phyloP scores from a whole-genome alignment of 257 asterid species.

The Capsicum rhomboideum region DNA sequence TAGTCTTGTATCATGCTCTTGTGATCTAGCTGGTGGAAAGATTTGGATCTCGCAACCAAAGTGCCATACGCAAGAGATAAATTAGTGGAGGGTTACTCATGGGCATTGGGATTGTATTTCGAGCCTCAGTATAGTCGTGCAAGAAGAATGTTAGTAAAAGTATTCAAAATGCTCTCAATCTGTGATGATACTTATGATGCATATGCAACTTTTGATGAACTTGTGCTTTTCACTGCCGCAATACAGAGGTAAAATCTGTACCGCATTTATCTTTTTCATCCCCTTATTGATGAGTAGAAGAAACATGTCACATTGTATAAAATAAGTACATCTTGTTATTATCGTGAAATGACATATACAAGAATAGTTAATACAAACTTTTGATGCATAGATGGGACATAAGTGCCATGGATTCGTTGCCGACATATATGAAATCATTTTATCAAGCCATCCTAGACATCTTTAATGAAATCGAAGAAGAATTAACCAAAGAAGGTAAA shows the following conservation, averaged over 20 bases:
- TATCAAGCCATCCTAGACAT: slow-evolving; percentile 16
- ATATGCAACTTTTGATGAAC: background rate
- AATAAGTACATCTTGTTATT: background rate
- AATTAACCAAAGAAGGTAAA: slow-evolving; percentile 9
- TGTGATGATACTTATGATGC: background rate
- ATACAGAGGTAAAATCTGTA: slow-evolving; percentile 14
- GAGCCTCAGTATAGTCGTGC: slow-evolving; percentile 19
- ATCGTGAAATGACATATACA: background rate
- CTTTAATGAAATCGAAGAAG: slow-evolving; percentile 21
- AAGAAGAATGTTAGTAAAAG: slow-evolving; percentile 9
- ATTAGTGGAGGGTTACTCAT: slow-evolving; percentile 25
- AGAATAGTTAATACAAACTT: background rate
- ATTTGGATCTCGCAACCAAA: slow-evolving; percentile 7
- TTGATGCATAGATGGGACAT: slow-evolving; percentile 22
- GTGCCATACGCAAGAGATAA: slow-evolving; percentile 28
- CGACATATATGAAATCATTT: slow-evolving; percentile 23
- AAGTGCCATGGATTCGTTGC: slow-evolving; percentile 19
- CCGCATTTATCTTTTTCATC: background rate
- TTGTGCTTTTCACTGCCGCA: slow-evolving; percentile 14
- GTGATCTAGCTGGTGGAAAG: slow-evolving; percentile 31
- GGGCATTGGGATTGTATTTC: slow-evolving; percentile 15
- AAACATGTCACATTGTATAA: background rate
- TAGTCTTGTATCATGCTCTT: background rate
- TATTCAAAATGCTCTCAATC: background rate
- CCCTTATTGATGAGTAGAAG: background rate